These are phyloP conservation scores for Fusarium torulosum DNA, from an alignment of 2,329 filamentous ascomycete genomes.

Conservation along the genomic window DNA sequence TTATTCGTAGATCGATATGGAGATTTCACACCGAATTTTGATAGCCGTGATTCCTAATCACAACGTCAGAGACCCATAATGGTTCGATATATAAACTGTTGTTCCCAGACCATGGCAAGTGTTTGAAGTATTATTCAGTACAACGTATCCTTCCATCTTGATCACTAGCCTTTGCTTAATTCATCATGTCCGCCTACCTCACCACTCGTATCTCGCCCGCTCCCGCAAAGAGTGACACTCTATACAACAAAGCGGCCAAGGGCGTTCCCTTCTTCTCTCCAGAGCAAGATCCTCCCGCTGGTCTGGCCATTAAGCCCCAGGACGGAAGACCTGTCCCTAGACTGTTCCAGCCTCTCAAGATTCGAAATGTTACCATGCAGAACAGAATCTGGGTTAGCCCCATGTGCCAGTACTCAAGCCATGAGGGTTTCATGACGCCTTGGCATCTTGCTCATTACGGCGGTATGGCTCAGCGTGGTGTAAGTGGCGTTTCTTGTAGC, in stretches of 20 bases:
- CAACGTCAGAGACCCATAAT: conserved; percentile 29
- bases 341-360: conserved; percentile 61
- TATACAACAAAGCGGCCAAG: conserved; percentile 47
- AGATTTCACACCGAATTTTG: not conserved
- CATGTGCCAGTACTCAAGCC: conserved; percentile 61
- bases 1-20: not conserved
- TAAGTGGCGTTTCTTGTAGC: conserved; percentile 39
- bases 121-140: not conserved
- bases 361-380: conserved; percentile 59
- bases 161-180: not conserved
- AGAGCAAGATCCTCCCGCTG: conserved; percentile 58
- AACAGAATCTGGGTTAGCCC: conserved; percentile 63
- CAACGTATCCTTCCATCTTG: not conserved
- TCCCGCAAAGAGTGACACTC: conserved; percentile 38
- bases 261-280: conserved; percentile 63
- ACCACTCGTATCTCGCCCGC: conserved; percentile 44
- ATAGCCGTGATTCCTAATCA: conserved; percentile 29
- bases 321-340: conserved; percentile 64
- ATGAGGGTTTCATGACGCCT: conserved; percentile 71
- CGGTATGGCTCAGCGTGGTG: conserved; percentile 77
- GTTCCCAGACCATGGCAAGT: not conserved
- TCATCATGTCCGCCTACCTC: conserved; percentile 48
- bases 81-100: conserved; percentile 9
- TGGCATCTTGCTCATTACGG: conserved; percentile 83
- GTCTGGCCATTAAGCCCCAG: conserved; percentile 58